Percentiles rank a stretch among this genome's conserved stretches.
Evolutionary conservation across 202 grass and related monocot genomes (phyloP).

Genomic region (Zizania palustris): DNA sequence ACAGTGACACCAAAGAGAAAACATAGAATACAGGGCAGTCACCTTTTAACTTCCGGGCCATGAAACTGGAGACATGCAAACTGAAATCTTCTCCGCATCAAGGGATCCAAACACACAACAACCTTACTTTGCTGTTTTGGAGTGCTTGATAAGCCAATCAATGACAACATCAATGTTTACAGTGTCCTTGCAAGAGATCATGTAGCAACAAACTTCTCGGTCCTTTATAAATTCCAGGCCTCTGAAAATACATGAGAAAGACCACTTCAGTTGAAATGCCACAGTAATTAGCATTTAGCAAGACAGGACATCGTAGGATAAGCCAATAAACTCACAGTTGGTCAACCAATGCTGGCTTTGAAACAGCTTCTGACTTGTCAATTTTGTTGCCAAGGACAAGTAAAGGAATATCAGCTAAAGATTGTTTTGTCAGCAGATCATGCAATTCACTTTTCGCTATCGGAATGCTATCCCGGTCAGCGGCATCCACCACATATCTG

Average conservation of each 20-base stretch:
- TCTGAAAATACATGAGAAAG: conserved; percentile 46
- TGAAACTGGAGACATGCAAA: conserved; percentile 31
- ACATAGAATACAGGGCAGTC: conserved; percentile 39
- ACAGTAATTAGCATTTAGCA: conserved; percentile 3
- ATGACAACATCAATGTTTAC: conserved; percentile 88
- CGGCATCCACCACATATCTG: conserved; percentile 82
- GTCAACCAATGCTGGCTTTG: conserved; percentile 79
- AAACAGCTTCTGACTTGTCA: conserved; percentile 84
- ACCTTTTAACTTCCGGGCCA: conserved; percentile 32
- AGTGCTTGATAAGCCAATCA: conserved; percentile 98
- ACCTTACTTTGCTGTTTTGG: conserved; percentile 69
- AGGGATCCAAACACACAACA: conserved; percentile 39
- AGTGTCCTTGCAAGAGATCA: conserved; percentile 97
- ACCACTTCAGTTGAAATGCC: conserved; percentile 43
- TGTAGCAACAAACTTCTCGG: conserved; percentile 85
- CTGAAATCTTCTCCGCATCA: conserved; percentile 43
- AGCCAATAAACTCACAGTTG: conserved; percentile 65
- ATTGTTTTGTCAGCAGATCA: conserved; percentile 70
- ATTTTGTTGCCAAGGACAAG: conserved; percentile 91
- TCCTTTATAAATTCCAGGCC: conserved; percentile 76
- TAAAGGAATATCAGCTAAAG: conserved; percentile 74
- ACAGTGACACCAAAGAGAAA: conserved; percentile 27
- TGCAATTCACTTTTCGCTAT: conserved; percentile 84
- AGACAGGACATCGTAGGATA: too few relatives aligned
- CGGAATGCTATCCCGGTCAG: conserved; percentile 70